These are phyloP conservation scores for Lophium mytilinum DNA, from an alignment of 495 filamentous ascomycete genomes.

Conservation along the genomic window DNA sequence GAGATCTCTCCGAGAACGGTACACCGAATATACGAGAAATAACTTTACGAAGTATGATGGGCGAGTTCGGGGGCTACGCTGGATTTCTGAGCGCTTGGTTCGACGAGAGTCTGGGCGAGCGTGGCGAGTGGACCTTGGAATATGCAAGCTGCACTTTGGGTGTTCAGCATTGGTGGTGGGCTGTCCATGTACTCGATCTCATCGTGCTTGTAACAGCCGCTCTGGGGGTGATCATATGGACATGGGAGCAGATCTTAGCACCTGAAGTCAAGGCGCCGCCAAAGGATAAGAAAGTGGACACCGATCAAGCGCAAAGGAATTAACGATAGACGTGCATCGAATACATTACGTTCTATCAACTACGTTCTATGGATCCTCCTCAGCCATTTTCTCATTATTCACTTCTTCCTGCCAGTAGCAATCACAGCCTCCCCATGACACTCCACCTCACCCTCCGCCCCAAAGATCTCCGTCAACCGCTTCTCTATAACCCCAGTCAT, in stretches of 20 bases:
- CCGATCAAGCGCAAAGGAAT: too few relatives aligned
- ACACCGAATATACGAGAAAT: constrained; percentile 68
- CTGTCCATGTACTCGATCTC: constrained; percentile 51
- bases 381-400: too few relatives aligned
- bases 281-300: too few relatives aligned
- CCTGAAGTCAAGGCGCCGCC: too few relatives aligned
- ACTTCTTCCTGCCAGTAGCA: too few relatives aligned
- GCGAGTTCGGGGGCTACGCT: constrained; percentile 79
- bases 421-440: too few relatives aligned
- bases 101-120: constrained; percentile 44
- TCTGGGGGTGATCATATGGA: background rate
- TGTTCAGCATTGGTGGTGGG: constrained; percentile 91
- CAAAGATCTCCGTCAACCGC: too few relatives aligned
- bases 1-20: constrained; percentile 28
- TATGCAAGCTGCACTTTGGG: constrained; percentile 70
- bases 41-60: constrained; percentile 98
- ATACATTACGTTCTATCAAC: too few relatives aligned
- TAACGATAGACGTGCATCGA: too few relatives aligned
- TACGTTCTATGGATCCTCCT: too few relatives aligned
- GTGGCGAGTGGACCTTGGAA: constrained; percentile 67
- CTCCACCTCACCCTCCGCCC: too few relatives aligned
- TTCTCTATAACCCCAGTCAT: too few relatives aligned
- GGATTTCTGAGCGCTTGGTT: constrained; percentile 87
- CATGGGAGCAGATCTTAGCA: background rate
- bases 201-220: constrained; percentile 14